Percentiles rank a stretch among this genome's conserved stretches.
These are phyloP conservation scores for Saccharomyces hybrid DNA, from an alignment of 1,139 yeast species.

Conservation along the genomic window DNA sequence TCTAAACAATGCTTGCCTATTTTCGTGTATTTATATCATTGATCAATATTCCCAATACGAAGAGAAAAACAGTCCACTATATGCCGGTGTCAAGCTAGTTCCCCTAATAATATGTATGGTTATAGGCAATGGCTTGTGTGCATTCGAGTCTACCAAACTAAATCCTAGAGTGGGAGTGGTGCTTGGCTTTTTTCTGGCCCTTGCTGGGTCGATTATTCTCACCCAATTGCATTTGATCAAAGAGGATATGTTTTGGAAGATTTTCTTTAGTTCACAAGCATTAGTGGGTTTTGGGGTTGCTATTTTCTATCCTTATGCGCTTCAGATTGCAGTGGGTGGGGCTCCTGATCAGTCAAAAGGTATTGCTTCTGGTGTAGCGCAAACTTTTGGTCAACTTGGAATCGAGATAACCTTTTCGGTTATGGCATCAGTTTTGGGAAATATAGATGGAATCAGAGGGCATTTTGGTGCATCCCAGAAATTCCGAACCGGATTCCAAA, in stretches of 20 bases:
- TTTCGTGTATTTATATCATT: conserved; percentile 9
- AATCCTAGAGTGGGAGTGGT: neutral
- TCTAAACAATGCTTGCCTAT: conserved; percentile 10
- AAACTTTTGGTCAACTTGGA: neutral
- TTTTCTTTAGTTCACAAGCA: conserved; percentile 17
- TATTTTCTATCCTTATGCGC: conserved; percentile 10
- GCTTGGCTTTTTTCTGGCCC: neutral
- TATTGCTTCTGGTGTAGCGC: conserved; percentile 18
- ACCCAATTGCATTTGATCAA: conserved; percentile 10
- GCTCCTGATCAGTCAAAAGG: conserved; percentile 33
- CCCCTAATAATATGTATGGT: neutral
- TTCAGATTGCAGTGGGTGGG: conserved; percentile 22
- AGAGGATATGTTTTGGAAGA: conserved; percentile 28
- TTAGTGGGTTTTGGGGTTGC: conserved; percentile 18
- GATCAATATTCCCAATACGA: conserved; percentile 16
- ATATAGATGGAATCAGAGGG: neutral
- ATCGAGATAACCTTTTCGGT: neutral
- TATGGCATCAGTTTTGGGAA: neutral
- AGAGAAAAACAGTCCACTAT: conserved; percentile 20
- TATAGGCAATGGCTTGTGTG: neutral
- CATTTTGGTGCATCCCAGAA: conserved; percentile 25
- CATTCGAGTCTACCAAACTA: neutral
- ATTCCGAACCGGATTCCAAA: conserved; percentile 7
- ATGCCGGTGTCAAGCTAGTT: conserved; percentile 25
- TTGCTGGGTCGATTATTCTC: neutral